phyloP scores from a whole-genome alignment of 163 green algal genomes.

The Picocystis sp. region DNA sequence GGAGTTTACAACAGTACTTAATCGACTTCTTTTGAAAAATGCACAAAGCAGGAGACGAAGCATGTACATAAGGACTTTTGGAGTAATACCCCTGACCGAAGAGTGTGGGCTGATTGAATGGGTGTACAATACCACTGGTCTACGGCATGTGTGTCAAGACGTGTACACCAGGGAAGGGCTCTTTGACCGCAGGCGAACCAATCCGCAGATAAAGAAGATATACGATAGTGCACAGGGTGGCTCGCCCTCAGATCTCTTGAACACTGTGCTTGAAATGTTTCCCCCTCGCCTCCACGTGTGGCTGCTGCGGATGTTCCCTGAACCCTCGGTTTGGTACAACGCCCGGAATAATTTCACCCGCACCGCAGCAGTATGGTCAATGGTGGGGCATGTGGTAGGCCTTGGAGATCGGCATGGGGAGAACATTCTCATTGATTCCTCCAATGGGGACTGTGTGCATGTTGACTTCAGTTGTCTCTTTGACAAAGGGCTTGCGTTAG shows the following conservation, averaged over 20 bases:
- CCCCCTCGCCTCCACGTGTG: constrained; percentile 67
- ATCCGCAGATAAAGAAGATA: constrained; percentile 34
- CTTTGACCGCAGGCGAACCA: constrained; percentile 25
- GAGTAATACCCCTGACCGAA: constrained; percentile 79
- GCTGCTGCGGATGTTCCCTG: constrained; percentile 55
- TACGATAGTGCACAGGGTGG: constrained; percentile 31
- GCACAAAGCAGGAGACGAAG: constrained; percentile 36
- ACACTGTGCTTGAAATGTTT: constrained; percentile 38
- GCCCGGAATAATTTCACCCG: constrained; percentile 58
- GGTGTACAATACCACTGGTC: constrained; percentile 50
- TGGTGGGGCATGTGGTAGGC: constrained; percentile 82
- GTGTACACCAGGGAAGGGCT: constrained; percentile 34
- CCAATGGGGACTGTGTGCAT: constrained; percentile 66
- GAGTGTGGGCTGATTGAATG: constrained; percentile 91
- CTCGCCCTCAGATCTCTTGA: constrained; percentile 1
- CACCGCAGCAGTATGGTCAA: constrained; percentile 74
- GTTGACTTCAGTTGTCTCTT: constrained; percentile 98
- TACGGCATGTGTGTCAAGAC: constrained; percentile 43
- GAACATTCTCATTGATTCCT: constrained; percentile 80
- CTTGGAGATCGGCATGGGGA: constrained; percentile 88
- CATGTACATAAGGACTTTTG: constrained; percentile 59
- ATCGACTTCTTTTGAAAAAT: constrained; percentile 59
- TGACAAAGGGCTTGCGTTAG: constrained; percentile 61
- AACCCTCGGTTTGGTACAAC: constrained; percentile 68
- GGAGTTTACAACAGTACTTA: constrained; percentile 74